These are phyloP conservation scores for Lanmaoa rubissima DNA, from an alignment of 768 basidiomycete species.

Conservation along the genomic window DNA sequence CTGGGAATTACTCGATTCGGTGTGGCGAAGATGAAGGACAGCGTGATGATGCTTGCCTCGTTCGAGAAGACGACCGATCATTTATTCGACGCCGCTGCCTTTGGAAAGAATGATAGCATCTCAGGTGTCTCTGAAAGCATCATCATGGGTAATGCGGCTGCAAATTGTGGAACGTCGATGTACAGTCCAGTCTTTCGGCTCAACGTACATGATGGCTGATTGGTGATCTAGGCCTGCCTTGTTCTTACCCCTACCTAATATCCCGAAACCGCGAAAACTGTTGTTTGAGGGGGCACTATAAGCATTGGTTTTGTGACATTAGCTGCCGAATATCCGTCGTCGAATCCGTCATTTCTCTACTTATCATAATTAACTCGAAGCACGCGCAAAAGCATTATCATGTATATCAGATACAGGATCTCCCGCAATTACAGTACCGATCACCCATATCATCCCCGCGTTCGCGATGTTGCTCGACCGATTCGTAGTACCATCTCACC, in stretches of 20 bases:
- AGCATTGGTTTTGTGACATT: not conserved
- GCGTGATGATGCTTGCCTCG: slow-evolving; percentile 96
- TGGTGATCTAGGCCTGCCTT: slow-evolving; percentile 34
- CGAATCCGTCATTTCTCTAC: not conserved
- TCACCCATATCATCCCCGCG: not conserved
- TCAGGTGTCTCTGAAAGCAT: slow-evolving; percentile 99
- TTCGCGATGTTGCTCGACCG: not conserved
- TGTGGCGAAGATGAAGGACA: slow-evolving; percentile 99
- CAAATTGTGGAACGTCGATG: slow-evolving; percentile 94
- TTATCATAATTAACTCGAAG: not conserved
- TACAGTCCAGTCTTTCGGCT: slow-evolving; percentile 37
- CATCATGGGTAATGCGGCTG: slow-evolving; percentile 97
- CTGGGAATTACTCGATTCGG: slow-evolving; percentile 98
- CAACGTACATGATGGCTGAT: slow-evolving; percentile 3
- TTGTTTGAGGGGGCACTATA: slow-evolving; percentile 37
- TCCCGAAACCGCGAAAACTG: slow-evolving; percentile 35
- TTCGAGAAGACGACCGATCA: slow-evolving; percentile 99
- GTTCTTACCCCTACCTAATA: slow-evolving; percentile 29
- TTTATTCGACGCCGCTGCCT: slow-evolving; percentile 95
- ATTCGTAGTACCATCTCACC: not conserved
- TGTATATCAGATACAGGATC: not conserved
- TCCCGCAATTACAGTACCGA: not conserved
- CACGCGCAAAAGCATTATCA: not conserved
- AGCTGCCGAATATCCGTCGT: not conserved
- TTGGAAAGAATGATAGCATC: slow-evolving; percentile 92